Base-by-base conservation (phyloP, 2,329 filamentous ascomycete species). In the Massarina eburnea region DNA sequence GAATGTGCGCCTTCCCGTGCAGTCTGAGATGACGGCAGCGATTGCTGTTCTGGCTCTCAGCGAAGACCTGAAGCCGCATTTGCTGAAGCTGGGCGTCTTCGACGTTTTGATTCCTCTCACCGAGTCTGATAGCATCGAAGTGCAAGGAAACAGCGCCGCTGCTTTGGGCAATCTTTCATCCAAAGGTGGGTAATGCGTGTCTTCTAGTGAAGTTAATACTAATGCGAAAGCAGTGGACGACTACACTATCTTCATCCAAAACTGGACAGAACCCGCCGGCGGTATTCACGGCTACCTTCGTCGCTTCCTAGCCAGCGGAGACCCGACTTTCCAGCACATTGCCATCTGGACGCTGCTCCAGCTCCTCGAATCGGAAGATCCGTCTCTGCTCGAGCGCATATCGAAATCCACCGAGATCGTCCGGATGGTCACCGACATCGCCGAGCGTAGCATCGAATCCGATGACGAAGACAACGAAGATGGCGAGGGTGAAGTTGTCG, bases 1-100 rank as follows among this genome's bases (percentile, higher is more conserved):
- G 15, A 86, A 95, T 45, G 94, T 97, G 2, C 91, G 94, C 0
- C 80, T 97, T 39, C 92, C 89, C 30, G 94, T 99, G 2, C 94
- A 99, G 69, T 96, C 91, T 2, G 94, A 99, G 71, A 99, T 99
- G 94, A 99, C 94, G 4, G 94, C 94, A n/a, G 94, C 94, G 1
- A 96, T 99, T 71, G 94, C 94, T 29, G 94, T 99, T 12, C 80
- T 99, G 53, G 94, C 94, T 15, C 76, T 99, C 41, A 96, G 92
- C 59, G 94, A 99, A 62, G 94, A 99, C 54, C 80, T 99, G 47
- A 99, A 99, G 74, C 84, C 88, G 4, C 89, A 95, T 65, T 80
- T 99, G 10, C 76, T 99, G 43, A 91, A 89, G 50, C 80, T 97
- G 2, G 94, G 92, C 18, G 92, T 99, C 1, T 97, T 97, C 64